A percentile compares a stretch with the other conserved stretches of the same genome.
Conservation (phyloP, 2,329 filamentous ascomycete species). For the Talaromyces sp. region DNA sequence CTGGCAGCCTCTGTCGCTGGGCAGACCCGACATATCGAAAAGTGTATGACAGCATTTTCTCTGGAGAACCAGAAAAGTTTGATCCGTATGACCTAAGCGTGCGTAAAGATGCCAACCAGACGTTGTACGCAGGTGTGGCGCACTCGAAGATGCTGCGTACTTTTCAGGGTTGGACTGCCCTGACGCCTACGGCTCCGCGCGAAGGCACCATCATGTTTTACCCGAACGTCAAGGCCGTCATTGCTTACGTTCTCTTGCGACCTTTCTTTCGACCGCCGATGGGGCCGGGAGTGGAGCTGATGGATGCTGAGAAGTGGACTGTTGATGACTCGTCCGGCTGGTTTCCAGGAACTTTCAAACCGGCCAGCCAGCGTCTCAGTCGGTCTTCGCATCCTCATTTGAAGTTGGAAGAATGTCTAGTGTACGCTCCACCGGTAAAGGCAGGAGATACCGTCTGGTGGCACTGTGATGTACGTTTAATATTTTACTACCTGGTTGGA, state of each 20-base stretch:
- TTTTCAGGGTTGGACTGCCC: neutral
- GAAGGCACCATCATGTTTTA: neutral
- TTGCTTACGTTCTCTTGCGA: neutral
- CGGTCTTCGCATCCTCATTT: conserved; percentile 40
- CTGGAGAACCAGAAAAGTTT: conserved; percentile 23
- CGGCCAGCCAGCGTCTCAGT: conserved; percentile 34
- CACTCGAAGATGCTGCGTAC: neutral
- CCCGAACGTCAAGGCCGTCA: neutral
- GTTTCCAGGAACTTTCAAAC: conserved; percentile 40
- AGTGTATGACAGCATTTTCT: conserved; percentile 38
- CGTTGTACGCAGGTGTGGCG: neutral
- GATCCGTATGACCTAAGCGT: neutral
- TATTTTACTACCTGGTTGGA: neutral
- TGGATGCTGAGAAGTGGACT: conserved; percentile 40
- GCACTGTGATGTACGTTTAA: conserved; percentile 32
- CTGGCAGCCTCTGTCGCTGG: conserved; percentile 44
- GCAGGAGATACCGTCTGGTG: conserved; percentile 44
- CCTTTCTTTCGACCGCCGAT: neutral
- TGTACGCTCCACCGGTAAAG: conserved; percentile 37
- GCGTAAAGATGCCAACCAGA: neutral
- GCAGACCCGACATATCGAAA: conserved; percentile 39
- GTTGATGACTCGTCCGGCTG: conserved; percentile 30
- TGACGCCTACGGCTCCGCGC: neutral
- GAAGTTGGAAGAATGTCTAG: conserved; percentile 35
- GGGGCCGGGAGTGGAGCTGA: conserved; percentile 23